Evolutionary conservation across 1,139 yeast genomes (phyloP).

Genomic region (Yamadazyma aaseri): DNA sequence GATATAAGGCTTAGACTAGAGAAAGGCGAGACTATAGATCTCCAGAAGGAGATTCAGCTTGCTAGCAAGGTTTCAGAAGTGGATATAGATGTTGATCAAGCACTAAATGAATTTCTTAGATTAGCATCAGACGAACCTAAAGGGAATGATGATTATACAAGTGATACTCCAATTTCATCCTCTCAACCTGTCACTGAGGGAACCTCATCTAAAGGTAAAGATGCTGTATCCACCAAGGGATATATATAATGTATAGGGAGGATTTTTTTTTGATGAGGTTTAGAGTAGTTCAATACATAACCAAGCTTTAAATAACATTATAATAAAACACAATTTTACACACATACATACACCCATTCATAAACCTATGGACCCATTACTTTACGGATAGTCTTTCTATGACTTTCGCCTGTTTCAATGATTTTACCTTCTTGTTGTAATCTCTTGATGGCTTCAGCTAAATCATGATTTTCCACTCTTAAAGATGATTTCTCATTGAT

Average conservation of each 20-base stretch:
- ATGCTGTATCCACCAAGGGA: too few species aligned
- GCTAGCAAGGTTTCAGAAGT: slow-evolving; percentile 36
- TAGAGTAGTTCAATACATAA: too few species aligned
- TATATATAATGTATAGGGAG: too few species aligned
- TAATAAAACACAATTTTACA: too few species aligned
- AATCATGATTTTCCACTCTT: slow-evolving; percentile 68
- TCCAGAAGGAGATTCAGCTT: slow-evolving; percentile 36
- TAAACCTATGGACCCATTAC: slow-evolving; percentile 26
- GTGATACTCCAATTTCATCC: background rate
- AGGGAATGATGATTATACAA: background rate
- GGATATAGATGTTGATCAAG: slow-evolving; percentile 40
- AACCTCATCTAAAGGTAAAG: too few species aligned
- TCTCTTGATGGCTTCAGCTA: slow-evolving; percentile 65
- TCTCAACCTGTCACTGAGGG: too few species aligned
- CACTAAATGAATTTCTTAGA: slow-evolving; percentile 35
- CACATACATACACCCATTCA: slow-evolving; percentile 2
- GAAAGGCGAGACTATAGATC: slow-evolving; percentile 34
- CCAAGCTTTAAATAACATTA: too few species aligned
- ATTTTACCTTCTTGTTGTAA: slow-evolving; percentile 76
- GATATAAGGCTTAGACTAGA: slow-evolving; percentile 31
- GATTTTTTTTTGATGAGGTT: too few species aligned
- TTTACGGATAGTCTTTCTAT: slow-evolving; percentile 63
- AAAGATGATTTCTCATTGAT: slow-evolving; percentile 70
- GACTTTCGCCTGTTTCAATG: slow-evolving; percentile 70
- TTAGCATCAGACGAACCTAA: slow-evolving; percentile 21